A percentile compares a stretch with the other conserved stretches of the same genome.
Conservation (phyloP, 2,329 filamentous ascomycete genomes). For the Eutypa lata region DNA sequence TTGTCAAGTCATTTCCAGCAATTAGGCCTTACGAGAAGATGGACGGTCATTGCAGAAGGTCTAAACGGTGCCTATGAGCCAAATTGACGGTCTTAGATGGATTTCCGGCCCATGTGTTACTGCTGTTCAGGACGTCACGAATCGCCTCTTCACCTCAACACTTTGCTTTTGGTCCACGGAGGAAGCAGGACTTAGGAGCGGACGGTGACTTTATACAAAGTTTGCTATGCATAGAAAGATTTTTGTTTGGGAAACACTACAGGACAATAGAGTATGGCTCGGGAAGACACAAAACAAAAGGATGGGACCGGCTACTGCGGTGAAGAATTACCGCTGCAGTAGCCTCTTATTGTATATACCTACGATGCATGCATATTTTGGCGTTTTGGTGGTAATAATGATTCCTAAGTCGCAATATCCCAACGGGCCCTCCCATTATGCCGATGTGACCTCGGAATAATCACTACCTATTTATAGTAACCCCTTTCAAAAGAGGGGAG, state of each 20-base stretch:
- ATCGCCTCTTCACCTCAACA: neutral
- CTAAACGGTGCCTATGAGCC: neutral
- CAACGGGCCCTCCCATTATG: too few relatives aligned
- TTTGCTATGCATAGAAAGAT: neutral
- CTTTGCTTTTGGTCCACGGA: neutral
- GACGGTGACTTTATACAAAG: neutral
- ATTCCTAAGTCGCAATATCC: neutral
- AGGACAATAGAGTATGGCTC: neutral
- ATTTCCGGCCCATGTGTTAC: neutral
- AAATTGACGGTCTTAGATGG: neutral
- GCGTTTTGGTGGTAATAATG: neutral
- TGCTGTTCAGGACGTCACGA: neutral
- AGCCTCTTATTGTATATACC: conserved; percentile 17
- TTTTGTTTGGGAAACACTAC: neutral
- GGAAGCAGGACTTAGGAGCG: too few relatives aligned
- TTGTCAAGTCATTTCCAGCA: too few relatives aligned
- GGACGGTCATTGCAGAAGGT: neutral
- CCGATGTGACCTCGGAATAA: too few relatives aligned
- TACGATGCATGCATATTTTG: conserved; percentile 12
- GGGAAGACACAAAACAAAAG: neutral
- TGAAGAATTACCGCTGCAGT: neutral
- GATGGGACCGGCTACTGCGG: neutral
- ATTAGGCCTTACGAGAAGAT: too few relatives aligned
- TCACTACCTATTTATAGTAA: too few relatives aligned
- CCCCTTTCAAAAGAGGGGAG: too few relatives aligned